Base-by-base conservation (phyloP, 306 rosid species). In the Carpinus viminea region DNA sequence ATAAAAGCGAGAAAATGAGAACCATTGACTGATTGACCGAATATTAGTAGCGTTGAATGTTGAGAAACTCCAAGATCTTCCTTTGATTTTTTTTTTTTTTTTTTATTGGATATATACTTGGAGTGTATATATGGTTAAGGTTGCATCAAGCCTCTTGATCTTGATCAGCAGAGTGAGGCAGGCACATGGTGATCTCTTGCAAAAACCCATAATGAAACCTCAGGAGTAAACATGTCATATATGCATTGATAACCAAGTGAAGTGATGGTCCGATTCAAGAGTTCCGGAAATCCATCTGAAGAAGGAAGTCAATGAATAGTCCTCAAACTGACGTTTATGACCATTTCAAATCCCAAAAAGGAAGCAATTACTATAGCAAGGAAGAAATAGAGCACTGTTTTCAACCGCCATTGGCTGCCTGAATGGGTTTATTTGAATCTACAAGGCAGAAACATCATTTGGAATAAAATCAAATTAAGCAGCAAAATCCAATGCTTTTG, bases 341-440 rank as follows among this genome's bases (percentile, higher is more conserved):
- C 59, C 62, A 83, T 72, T 72, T 90, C 85, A 88, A 78, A 92
- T 85, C 13, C 98, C 95, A 65, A 82, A 92, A 52, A 95, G 86
- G 89, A 86, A 95, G 88, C 97, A 91, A 79, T 92, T 92, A 8
- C 92, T 90, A 86, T 92, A 91, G 88, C 97, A 95, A 73, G 98
- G 98, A 82, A 95, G 95, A 51, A 90, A 77, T 65, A 95, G 81
- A 59, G 85, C 91, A 1, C 90, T 84, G 80, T 88, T 90, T 81
- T 90, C 96, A 64, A 92, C 92, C 48, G 79, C 93, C 61, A 87
- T 74, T 26, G 98, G 97, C 82, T 95, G 96, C 81, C 98, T 87
- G 82, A 95, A 95, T 28, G 98, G 98, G 82, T 92, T 95, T 74
- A 95, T 68, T 70, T 92, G 98, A 74, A 92, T 90, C 98, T 95